Percentiles rank a stretch among this genome's conserved stretches.
phyloP scores from a whole-genome alignment of 1,139 yeast genomes.

The Eremothecium cymbalariae region DNA sequence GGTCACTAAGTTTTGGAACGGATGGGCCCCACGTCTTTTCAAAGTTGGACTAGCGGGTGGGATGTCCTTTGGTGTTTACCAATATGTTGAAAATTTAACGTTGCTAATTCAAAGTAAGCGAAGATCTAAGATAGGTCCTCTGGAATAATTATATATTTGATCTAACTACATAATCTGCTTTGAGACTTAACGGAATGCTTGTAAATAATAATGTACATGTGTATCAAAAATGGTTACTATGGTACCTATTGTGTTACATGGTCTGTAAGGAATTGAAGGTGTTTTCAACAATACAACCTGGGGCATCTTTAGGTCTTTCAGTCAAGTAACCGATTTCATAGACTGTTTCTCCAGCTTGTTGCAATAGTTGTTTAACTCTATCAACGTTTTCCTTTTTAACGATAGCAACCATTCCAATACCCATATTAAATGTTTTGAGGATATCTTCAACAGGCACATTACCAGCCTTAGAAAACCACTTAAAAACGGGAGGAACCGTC shows the following conservation, averaged over 20 bases:
- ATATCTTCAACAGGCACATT: slow-evolving; percentile 80
- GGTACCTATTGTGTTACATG: too few species aligned
- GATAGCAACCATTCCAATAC: slow-evolving; percentile 93
- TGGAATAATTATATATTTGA: too few species aligned
- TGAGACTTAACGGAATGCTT: too few species aligned
- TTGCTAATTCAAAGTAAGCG: slow-evolving; percentile 18
- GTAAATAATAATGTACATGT: too few species aligned
- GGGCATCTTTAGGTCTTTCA: slow-evolving; percentile 41
- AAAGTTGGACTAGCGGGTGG: slow-evolving; percentile 78
- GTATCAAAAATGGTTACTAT: too few species aligned
- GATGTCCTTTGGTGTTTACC: slow-evolving; percentile 63
- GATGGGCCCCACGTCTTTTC: slow-evolving; percentile 69
- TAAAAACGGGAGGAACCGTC: slow-evolving; percentile 82
- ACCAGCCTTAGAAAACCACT: slow-evolving; percentile 90
- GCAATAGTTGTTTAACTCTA: slow-evolving; percentile 46
- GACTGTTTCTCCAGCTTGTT: slow-evolving; percentile 65
- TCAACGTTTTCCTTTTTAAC: slow-evolving; percentile 60
- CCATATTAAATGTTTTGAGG: slow-evolving; percentile 87
- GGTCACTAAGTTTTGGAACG: slow-evolving; percentile 57
- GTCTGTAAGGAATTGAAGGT: too few species aligned
- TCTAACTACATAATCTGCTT: too few species aligned
- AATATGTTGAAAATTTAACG: slow-evolving; percentile 42
- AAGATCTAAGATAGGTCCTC: too few species aligned
- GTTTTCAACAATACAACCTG: slow-evolving; percentile 63
- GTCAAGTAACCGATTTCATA: slow-evolving; percentile 70